Evolutionary conservation across 768 basidiomycete species (phyloP).

Genomic region (Cyclocybe aegerita): DNA sequence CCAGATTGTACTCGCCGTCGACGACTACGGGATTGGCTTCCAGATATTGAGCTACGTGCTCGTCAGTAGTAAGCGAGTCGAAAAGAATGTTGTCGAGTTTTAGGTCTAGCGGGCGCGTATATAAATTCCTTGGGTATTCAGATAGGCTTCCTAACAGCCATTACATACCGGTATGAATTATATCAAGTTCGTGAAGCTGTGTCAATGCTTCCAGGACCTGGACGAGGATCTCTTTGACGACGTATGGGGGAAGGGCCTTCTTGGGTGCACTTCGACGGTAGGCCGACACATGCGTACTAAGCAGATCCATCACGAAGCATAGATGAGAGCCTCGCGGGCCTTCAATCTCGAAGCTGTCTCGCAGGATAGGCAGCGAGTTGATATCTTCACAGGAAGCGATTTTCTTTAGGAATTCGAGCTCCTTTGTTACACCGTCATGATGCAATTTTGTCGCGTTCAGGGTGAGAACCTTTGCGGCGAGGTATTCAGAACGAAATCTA

Average conservation of each 20-base stretch:
- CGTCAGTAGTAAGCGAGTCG: slow-evolving; percentile 1
- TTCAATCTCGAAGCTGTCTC: slow-evolving; percentile 3
- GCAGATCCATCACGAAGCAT: slow-evolving; percentile 5
- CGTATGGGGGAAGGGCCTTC: background rate
- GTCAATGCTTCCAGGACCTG: slow-evolving; percentile 1
- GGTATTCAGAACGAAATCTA: too few species aligned
- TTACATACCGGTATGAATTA: slow-evolving; percentile 7
- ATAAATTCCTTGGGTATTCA: too few species aligned
- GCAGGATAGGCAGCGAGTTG: background rate
- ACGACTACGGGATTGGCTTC: background rate
- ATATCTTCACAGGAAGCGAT: background rate
- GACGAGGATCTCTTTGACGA: slow-evolving; percentile 1
- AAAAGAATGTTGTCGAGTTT: slow-evolving; percentile 26
- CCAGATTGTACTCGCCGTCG: background rate
- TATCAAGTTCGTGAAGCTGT: background rate
- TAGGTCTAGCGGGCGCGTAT: slow-evolving; percentile 13
- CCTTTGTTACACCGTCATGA: too few species aligned
- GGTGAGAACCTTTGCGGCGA: too few species aligned
- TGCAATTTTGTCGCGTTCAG: too few species aligned
- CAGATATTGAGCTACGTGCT: slow-evolving; percentile 9
- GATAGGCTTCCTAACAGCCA: too few species aligned
- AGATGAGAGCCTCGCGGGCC: slow-evolving; percentile 8
- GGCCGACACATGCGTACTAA: slow-evolving; percentile 5
- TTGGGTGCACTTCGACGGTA: slow-evolving; percentile 5
- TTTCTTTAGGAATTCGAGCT: too few species aligned